Conservation (phyloP, 2,329 filamentous ascomycete species). For the Fusarium cicatricum region DNA sequence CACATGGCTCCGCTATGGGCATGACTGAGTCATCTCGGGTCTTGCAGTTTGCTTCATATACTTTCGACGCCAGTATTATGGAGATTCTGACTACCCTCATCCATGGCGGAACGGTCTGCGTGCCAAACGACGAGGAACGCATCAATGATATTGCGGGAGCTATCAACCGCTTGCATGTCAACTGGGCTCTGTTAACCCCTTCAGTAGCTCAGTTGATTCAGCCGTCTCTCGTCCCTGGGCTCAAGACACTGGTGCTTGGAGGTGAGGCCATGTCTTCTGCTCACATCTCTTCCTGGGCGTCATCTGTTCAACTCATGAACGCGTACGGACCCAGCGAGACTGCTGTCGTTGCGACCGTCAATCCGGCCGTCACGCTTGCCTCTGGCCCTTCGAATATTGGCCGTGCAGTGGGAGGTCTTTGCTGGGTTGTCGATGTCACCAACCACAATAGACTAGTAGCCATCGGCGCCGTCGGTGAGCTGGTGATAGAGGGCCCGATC, state of each 20-base stretch:
- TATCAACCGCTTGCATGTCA: conserved; percentile 22
- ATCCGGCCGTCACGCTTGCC: not conserved
- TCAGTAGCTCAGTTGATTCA: conserved; percentile 27
- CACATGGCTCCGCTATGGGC: conserved; percentile 14
- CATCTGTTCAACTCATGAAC: conserved; percentile 30
- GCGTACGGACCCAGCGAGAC: conserved; percentile 36
- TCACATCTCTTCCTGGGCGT: conserved; percentile 26
- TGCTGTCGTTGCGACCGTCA: conserved; percentile 27
- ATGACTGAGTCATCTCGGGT: conserved; percentile 14
- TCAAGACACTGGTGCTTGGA: conserved; percentile 27
- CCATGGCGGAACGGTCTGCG: conserved; percentile 44
- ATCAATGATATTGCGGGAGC: conserved; percentile 44
- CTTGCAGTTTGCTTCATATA: conserved; percentile 26
- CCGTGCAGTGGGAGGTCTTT: conserved; percentile 16
- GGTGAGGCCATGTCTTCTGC: conserved; percentile 36
- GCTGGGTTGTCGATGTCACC: conserved; percentile 40
- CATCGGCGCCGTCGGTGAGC: conserved; percentile 44
- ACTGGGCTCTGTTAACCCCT: conserved; percentile 35
- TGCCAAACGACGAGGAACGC: conserved; percentile 49
- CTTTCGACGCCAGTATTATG: conserved; percentile 44
- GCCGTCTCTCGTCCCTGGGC: conserved; percentile 17
- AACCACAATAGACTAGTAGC: conserved; percentile 41
- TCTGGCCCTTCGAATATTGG: conserved; percentile 32
- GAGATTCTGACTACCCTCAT: conserved; percentile 30
- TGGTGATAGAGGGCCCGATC: conserved; percentile 48